Evolutionary conservation across 208 protist species (phyloP), one percentile per base, ranked within the genome.

Genomic region (Acanthamoeba healyi): DNA sequence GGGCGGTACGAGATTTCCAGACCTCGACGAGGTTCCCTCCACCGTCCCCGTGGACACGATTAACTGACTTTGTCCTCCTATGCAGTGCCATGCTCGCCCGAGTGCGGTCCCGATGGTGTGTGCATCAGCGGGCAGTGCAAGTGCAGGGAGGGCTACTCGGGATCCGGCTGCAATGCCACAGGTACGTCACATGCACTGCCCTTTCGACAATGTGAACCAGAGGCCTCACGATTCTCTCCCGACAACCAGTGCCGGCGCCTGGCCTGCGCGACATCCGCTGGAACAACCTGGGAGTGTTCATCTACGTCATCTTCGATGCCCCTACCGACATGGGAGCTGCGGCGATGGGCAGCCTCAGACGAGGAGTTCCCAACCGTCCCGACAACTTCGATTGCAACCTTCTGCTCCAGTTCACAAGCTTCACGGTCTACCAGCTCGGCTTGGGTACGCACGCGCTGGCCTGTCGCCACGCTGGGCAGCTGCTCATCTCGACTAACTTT

Each of bases 71-170:
- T 49, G 5, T 91, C 0, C 38, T 72, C 12, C 51, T 17, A 29
- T 10, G 0, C 84, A 92, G 86, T 92, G 86, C 61, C 70, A 4
- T 94, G 90, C 49, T 49, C 54, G 63, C 90, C 90, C 2, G 90
- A 94, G 29, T 94, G 90, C 46, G 70, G 72, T 15, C 38, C 19
- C 46, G 65, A 84, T 38, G 90, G 90, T 34, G 90, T 56, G 40
- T 94, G 90, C 56, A 84, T 94, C 24, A 67, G 51, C 34, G 90
- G 90, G 46, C 38, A 29, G 26, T 94, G 90, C 36, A 15, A 67
- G 46, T 94, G 90, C 90, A 79, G 46, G 90, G 49, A 86, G 10
- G 77, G 77, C 0, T 86, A 42, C 46, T 86, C 77, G 3, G 77
- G 77, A 29, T 3, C 44, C 40, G 61, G 29, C 38, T 86, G 77